These are phyloP conservation scores for Cercospora sojina DNA, from an alignment of 2,329 filamentous ascomycete genomes.

Conservation along the genomic window DNA sequence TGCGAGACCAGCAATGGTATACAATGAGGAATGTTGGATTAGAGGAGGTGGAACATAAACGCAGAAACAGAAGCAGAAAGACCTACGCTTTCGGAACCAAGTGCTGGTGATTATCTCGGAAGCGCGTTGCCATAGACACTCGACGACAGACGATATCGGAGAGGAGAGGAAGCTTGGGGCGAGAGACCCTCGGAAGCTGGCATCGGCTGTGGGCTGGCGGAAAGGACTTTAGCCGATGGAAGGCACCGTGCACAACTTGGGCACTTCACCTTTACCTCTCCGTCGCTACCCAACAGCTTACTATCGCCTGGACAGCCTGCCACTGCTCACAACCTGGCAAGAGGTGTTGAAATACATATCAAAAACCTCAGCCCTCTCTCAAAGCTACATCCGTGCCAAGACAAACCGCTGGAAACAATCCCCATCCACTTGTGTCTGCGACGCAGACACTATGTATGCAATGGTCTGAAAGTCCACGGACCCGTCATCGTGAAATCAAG, in stretches of 20 bases:
- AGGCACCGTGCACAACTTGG: neutral
- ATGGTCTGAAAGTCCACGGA: neutral
- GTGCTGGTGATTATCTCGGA: neutral
- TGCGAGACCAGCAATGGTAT: neutral
- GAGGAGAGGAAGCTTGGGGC: neutral
- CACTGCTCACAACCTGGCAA: neutral
- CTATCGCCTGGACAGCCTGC: neutral
- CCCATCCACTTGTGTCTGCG: neutral
- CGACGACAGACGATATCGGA: neutral
- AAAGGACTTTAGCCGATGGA: neutral
- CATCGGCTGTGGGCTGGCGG: neutral
- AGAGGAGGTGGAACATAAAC: neutral
- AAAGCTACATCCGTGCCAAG: neutral
- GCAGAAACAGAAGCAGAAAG: neutral
- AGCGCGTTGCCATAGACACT: neutral
- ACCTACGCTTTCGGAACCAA: constrained; percentile 1
- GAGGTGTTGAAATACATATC: neutral
- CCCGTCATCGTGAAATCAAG: neutral
- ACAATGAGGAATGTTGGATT: neutral
- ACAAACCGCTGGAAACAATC: neutral
- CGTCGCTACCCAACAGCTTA: neutral
- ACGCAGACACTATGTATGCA: neutral
- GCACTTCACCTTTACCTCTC: neutral
- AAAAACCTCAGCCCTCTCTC: neutral
- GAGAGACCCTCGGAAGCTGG: neutral